Evolutionary conservation across 2,329 filamentous ascomycete genomes (phyloP).

Genomic region (Venturia nashicola): DNA sequence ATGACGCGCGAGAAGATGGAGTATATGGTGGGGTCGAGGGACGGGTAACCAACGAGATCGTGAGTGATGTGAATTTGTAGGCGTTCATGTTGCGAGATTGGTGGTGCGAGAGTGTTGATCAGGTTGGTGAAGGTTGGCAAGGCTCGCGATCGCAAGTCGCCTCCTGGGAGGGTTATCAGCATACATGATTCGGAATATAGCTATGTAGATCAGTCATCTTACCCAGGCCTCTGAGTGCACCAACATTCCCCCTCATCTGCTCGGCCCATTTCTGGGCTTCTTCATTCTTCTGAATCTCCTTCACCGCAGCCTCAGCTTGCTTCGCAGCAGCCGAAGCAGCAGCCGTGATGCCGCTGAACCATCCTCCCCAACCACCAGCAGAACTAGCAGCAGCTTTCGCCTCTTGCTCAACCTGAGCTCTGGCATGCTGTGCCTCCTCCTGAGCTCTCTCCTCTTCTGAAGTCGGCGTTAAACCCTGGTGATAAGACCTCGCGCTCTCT

Average conservation of each 20-base stretch:
- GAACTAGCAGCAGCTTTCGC: conserved; percentile 16
- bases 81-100: conserved; percentile 92
- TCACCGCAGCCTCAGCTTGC: conserved; percentile 84
- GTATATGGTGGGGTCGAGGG: conserved; percentile 85
- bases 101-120: conserved; percentile 86
- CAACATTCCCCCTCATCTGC: conserved; percentile 82
- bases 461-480: conserved; percentile 59
- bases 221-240: conserved; percentile 65
- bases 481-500: conserved; percentile 62
- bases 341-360: conserved; percentile 80
- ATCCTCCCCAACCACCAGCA: conserved; percentile 51
- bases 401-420: conserved; percentile 32
- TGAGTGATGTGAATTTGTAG: conserved; percentile 96
- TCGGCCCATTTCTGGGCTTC: conserved; percentile 95
- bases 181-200: neutral
- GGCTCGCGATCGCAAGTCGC: conserved; percentile 57
- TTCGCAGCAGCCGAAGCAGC: conserved; percentile 78
- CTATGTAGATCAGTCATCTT: conserved; percentile 19
- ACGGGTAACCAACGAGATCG: conserved; percentile 87
- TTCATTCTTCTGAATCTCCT: conserved; percentile 91
- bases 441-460: conserved; percentile 31
- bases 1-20: conserved; percentile 88
- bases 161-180: conserved; percentile 43
- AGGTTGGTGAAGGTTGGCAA: conserved; percentile 92
- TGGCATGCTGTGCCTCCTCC: conserved; percentile 37